phyloP scores from a whole-genome alignment of 1,284 basidiomycete genomes.

The Rhodotorula sp. region DNA sequence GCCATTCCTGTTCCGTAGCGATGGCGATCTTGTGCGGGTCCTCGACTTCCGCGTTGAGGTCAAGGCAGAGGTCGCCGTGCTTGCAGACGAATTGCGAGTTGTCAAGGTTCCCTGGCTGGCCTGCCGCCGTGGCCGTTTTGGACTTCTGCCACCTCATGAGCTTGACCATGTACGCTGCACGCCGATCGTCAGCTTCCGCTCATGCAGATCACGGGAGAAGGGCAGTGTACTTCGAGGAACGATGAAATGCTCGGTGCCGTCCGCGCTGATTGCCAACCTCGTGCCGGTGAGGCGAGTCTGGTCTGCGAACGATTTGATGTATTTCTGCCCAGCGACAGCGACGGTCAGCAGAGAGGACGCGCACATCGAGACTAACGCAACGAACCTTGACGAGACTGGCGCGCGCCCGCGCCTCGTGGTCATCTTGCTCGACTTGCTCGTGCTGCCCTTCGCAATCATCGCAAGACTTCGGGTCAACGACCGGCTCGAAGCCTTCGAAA shows the following conservation, averaged over 20 bases:
- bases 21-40: constrained; percentile 58
- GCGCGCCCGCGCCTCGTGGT: constrained; percentile 60
- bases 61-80: constrained; percentile 63
- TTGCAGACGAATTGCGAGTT: constrained; percentile 64
- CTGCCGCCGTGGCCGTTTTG: constrained; percentile 42
- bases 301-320: constrained; percentile 9
- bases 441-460: constrained; percentile 59
- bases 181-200: neutral
- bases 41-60: constrained; percentile 62
- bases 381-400: neutral
- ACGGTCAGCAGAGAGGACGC: neutral
- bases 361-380: neutral
- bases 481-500: constrained; percentile 62
- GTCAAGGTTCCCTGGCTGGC: constrained; percentile 62
- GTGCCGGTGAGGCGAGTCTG: constrained; percentile 12
- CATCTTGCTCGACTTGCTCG: constrained; percentile 63
- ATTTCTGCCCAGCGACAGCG: neutral
- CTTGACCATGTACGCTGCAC: constrained; percentile 25
- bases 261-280: constrained; percentile 5
- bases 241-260: constrained; percentile 10
- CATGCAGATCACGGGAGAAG: no score
- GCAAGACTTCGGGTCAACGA: constrained; percentile 49
- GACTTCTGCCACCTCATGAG: constrained; percentile 30
- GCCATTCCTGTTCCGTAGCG: constrained; percentile 64
- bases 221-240: constrained; percentile 24